Evolutionary conservation across 805 yeast species (phyloP).

Genomic region (Grigorovia humatica): DNA sequence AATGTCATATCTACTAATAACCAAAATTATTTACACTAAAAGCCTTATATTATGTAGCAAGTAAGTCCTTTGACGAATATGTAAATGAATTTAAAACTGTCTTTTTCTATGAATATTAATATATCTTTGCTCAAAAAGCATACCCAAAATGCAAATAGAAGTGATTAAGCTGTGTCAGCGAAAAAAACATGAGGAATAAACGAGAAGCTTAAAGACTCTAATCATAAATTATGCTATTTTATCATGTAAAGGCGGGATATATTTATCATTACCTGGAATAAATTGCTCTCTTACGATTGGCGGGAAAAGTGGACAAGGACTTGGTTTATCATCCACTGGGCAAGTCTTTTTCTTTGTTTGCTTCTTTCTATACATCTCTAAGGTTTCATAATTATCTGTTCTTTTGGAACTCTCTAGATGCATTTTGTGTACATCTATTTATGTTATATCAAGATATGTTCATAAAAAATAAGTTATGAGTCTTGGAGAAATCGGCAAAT

Average conservation of each 20-base stretch:
- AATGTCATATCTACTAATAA: too few species aligned
- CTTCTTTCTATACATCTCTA: neutral
- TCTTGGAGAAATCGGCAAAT: too few species aligned
- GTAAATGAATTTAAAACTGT: too few species aligned
- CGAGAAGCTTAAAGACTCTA: neutral
- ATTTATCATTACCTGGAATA: slow-evolving; percentile 15
- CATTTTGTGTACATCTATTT: neutral
- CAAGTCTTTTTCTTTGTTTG: neutral
- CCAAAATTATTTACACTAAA: too few species aligned
- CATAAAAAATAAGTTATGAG: too few species aligned
- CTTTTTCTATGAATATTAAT: neutral
- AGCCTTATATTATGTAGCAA: too few species aligned
- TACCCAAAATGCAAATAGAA: too few species aligned
- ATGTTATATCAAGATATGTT: too few species aligned
- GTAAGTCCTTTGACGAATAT: too few species aligned
- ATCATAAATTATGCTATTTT: slow-evolving; percentile 6
- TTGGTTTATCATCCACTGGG: neutral
- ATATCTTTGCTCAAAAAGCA: neutral
- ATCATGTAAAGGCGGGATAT: slow-evolving; percentile 23
- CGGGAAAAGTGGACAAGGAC: slow-evolving; percentile 14
- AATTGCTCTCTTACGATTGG: slow-evolving; percentile 18
- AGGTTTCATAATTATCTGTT: neutral
- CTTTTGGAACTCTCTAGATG: neutral
- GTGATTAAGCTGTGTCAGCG: too few species aligned
- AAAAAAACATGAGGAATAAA: neutral